Base-by-base conservation (phyloP, 768 basidiomycete genomes). In the Suillus alpinus region DNA sequence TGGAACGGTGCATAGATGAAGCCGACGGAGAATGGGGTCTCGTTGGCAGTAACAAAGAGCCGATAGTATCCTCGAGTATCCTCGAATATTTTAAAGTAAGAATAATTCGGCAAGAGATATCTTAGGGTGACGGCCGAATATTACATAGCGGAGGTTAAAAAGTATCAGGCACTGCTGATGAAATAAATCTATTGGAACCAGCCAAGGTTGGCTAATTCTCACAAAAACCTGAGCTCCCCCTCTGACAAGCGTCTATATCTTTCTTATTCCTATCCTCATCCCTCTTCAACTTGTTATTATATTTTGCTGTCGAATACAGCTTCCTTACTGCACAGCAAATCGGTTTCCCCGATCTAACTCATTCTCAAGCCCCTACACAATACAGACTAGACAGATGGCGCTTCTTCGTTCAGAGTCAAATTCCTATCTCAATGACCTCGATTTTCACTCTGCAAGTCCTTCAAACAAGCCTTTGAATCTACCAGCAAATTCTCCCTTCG, bases 401-500 rank as follows among this genome's bases (percentile, higher is more conserved):
- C 73, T 73, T n/a, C 66, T 73, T 32, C 73, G 68, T 56, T 56
- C 68, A 13, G 72, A 75, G 37, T 20, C 62, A 0, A 4, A 34
- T 0, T 56, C 41, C 1, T 73, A 71, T 57, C 57, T 56, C 10
- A 59, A 56, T 31, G 72, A 73, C 29, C 40, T 69, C 0, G 72
- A 73, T 31, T 75, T 67, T 26, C 71, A 57, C 1, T 36, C 73
- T 0, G 61, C 58, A 6, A 73, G 71, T 10, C 73, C 72, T 0
- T 70, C 70, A 2, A 64, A 69, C 61, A 73, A 73, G 10, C 73
- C 69, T 2, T 50, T 66, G 36, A 67, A 68, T 39, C 31, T 73
- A 58, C 59, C 62, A 0, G 46, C 69, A 2, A 60, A 16, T 46
- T 65, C 73, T 18, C 71, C 69, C 13, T 78, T 81, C 65, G 79